A percentile compares a stretch with the other conserved stretches of the same genome.
Conservation (phyloP, 2,329 filamentous ascomycete genomes). For the Corinectria fuckeliana region DNA sequence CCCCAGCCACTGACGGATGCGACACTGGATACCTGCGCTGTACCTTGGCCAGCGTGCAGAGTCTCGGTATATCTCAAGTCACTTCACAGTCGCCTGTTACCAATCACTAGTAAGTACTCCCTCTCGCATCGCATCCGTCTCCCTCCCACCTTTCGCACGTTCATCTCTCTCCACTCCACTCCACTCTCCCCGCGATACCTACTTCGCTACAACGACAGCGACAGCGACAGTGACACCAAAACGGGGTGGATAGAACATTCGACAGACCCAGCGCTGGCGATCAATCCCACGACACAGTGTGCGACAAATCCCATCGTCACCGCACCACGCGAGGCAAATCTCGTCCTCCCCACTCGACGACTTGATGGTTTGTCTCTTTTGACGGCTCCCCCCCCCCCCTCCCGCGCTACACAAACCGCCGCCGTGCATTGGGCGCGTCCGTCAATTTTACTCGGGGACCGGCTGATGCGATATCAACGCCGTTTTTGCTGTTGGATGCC, state of each 20-base stretch:
- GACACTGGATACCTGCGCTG: no score
- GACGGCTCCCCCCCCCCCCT: neutral
- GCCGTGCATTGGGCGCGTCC: neutral
- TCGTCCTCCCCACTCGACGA: neutral
- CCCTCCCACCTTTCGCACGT: neutral
- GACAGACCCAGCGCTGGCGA: neutral
- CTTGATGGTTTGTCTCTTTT: neutral
- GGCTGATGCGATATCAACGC: neutral
- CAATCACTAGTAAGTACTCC: no score
- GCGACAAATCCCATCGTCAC: neutral
- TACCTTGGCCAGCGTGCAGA: neutral
- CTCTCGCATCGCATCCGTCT: neutral
- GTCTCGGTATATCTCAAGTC: neutral
- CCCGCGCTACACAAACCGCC: neutral
- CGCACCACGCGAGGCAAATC: neutral
- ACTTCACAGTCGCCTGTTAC: neutral
- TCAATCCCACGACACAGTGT: neutral
- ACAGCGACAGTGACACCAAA: neutral
- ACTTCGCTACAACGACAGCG: no score
- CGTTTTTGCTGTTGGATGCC: neutral
- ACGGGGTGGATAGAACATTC: neutral
- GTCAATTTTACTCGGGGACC: neutral
- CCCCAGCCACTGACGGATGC: slow-evolving; percentile 1
- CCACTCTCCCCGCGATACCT: slow-evolving; percentile 3
- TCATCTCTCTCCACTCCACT: neutral